A percentile compares a stretch with the other conserved stretches of the same genome.
phyloP scores from a whole-genome alignment of 345 rosid species.

The Populus pruinosa region DNA sequence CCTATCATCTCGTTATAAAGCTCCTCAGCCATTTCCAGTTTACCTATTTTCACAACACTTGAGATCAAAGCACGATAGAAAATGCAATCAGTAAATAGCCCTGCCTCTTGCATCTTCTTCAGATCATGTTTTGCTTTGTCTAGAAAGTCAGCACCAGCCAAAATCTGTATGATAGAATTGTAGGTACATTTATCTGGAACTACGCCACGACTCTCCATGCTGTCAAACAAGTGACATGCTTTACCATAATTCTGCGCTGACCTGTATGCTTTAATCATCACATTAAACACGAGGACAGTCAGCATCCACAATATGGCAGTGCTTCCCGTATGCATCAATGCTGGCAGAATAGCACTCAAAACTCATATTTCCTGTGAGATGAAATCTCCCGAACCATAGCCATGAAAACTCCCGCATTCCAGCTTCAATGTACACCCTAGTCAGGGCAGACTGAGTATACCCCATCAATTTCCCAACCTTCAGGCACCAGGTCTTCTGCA shows the following conservation, averaged over 20 bases:
- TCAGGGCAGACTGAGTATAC: slow-evolving; percentile 80
- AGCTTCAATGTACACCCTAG: slow-evolving; percentile 77
- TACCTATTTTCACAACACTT: slow-evolving; percentile 66
- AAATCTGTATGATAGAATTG: slow-evolving; percentile 62
- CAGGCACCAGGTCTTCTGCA: slow-evolving; percentile 62
- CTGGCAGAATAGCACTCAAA: slow-evolving; percentile 78
- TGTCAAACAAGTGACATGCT: slow-evolving; percentile 68
- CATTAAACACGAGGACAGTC: slow-evolving; percentile 75
- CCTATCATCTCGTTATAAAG: slow-evolving; percentile 62
- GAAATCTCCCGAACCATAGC: slow-evolving; percentile 81
- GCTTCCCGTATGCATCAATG: slow-evolving; percentile 79
- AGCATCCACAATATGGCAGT: slow-evolving; percentile 56
- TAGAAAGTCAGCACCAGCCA: slow-evolving; percentile 59
- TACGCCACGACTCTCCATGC: slow-evolving; percentile 61
- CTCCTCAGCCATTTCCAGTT: slow-evolving; percentile 60
- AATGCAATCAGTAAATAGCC: slow-evolving; percentile 63
- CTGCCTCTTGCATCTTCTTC: slow-evolving; percentile 66
- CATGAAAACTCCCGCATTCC: slow-evolving; percentile 75
- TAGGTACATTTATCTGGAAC: slow-evolving; percentile 71
- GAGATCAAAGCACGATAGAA: slow-evolving; percentile 75
- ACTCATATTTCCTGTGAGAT: slow-evolving; percentile 57
- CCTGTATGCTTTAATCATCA: slow-evolving; percentile 89
- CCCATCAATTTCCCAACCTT: slow-evolving; percentile 78
- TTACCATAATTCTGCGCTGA: slow-evolving; percentile 48
- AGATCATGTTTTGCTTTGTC: slow-evolving; percentile 50